These are phyloP conservation scores for Lavandula angustifolia DNA, from an alignment of 257 asterid genomes.

Conservation along the genomic window DNA sequence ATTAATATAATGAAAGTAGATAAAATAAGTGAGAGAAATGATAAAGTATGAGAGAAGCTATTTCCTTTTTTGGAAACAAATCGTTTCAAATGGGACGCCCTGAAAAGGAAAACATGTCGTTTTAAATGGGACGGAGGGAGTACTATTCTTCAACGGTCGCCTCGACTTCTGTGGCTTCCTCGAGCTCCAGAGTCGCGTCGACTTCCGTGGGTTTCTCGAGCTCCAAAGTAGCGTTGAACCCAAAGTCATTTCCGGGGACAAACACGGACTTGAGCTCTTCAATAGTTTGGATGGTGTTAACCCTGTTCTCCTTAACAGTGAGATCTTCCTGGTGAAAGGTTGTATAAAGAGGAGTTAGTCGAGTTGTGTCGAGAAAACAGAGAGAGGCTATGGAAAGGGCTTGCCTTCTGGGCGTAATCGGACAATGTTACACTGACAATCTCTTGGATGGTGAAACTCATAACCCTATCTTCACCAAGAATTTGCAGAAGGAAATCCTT, in stretches of 20 bases:
- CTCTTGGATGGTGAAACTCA: constrained; percentile 68
- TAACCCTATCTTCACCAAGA: constrained; percentile 76
- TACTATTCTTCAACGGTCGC: constrained; percentile 19
- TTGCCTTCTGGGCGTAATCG: constrained; percentile 71
- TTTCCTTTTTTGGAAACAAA: too few species aligned
- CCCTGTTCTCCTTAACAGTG: constrained; percentile 64
- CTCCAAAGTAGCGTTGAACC: constrained; percentile 71
- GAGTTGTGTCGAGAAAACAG: background rate
- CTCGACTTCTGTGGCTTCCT: constrained; percentile 18
- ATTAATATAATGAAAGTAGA: too few species aligned
- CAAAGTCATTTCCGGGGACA: constrained; percentile 66
- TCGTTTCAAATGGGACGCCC: too few species aligned
- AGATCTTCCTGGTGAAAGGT: constrained; percentile 57
- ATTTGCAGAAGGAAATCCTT: constrained; percentile 67
- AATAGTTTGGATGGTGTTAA: constrained; percentile 65
- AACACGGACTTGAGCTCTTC: constrained; percentile 67
- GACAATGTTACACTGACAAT: constrained; percentile 62
- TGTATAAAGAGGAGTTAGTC: constrained; percentile 14
- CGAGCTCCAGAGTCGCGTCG: constrained; percentile 10
- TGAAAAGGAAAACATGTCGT: too few species aligned
- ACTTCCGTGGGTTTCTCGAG: constrained; percentile 48
- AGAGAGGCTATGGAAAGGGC: constrained; percentile 23
- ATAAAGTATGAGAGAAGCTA: too few species aligned
- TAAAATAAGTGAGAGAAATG: too few species aligned
- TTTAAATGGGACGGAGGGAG: too few species aligned